Conservation (phyloP, 495 filamentous ascomycete genomes). For the Neurospora sublineolata region DNA sequence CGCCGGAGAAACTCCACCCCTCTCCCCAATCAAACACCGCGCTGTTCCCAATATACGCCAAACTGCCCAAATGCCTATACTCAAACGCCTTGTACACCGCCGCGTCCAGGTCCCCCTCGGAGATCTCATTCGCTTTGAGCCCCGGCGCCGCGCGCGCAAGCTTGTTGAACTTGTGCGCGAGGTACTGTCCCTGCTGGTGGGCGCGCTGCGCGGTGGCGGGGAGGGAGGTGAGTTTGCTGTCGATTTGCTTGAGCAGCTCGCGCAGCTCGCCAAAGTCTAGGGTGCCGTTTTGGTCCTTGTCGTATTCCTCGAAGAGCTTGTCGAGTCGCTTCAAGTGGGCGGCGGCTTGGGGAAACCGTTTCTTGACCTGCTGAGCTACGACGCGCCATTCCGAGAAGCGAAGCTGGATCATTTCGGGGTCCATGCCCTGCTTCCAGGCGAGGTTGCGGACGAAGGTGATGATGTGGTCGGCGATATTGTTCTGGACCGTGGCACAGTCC, state of each 20-base stretch:
- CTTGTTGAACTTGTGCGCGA: constrained; percentile 90
- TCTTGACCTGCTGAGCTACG: constrained; percentile 71
- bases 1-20: constrained; percentile 70
- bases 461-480: constrained; percentile 83
- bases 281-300: constrained; percentile 83
- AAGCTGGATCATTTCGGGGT: constrained; percentile 73
- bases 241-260: constrained; percentile 80
- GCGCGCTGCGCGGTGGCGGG: constrained; percentile 92
- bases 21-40: constrained; percentile 77
- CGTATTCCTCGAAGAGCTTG: constrained; percentile 79
- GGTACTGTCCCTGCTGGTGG: constrained; percentile 90
- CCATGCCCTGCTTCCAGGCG: constrained; percentile 82
- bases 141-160: constrained; percentile 71
- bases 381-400: constrained; percentile 79
- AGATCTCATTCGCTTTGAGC: constrained; percentile 63
- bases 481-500: constrained; percentile 93
- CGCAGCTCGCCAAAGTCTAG: constrained; percentile 86
- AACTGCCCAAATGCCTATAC: constrained; percentile 80
- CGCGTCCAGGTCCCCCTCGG: constrained; percentile 83
- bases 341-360: constrained; percentile 85
- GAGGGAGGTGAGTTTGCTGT: constrained; percentile 76
- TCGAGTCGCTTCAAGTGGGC: constrained; percentile 83
- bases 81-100: constrained; percentile 92
- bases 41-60: constrained; percentile 94
- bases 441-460: constrained; percentile 77